These are phyloP conservation scores for Ophiostoma angusticollis DNA, from an alignment of 2,329 filamentous ascomycete genomes.

Conservation along the genomic window DNA sequence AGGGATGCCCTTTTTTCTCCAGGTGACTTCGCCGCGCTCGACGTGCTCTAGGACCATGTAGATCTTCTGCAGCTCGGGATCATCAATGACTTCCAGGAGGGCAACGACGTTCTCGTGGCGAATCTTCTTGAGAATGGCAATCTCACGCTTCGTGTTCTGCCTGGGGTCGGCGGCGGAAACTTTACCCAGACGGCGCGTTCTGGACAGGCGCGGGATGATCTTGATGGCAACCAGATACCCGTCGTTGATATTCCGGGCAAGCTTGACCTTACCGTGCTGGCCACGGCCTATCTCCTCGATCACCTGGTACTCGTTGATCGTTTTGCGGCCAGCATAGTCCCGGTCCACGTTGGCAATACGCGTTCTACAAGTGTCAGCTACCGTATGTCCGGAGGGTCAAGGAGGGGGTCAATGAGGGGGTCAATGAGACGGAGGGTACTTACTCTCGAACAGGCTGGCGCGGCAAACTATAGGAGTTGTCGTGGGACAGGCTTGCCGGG, in stretches of 20 bases:
- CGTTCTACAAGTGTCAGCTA: slow-evolving; percentile 40
- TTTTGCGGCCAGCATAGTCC: slow-evolving; percentile 77
- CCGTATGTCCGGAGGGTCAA: not conserved
- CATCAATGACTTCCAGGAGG: slow-evolving; percentile 91
- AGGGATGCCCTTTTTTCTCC: slow-evolving; percentile 77
- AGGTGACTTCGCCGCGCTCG: slow-evolving; percentile 84
- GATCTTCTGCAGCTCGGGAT: slow-evolving; percentile 91
- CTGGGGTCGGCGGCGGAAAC: slow-evolving; percentile 52
- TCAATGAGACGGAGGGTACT: slow-evolving; percentile 24
- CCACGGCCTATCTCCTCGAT: slow-evolving; percentile 92
- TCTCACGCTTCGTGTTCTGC: slow-evolving; percentile 86
- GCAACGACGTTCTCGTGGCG: slow-evolving; percentile 95
- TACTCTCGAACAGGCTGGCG: slow-evolving; percentile 66
- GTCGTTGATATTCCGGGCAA: slow-evolving; percentile 68
- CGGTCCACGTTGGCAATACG: slow-evolving; percentile 86
- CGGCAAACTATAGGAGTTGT: slow-evolving; percentile 55
- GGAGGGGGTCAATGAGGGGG: not conserved
- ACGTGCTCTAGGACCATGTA: slow-evolving; percentile 97
- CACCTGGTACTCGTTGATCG: slow-evolving; percentile 96
- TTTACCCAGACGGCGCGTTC: slow-evolving; percentile 80
- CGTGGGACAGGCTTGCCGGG: slow-evolving; percentile 40
- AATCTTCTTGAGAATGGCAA: slow-evolving; percentile 96
- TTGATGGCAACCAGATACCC: slow-evolving; percentile 87
- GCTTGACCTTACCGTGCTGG: slow-evolving; percentile 94
- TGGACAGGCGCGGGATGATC: slow-evolving; percentile 92